These are phyloP conservation scores for Sporormia fimetaria DNA, from an alignment of 495 filamentous ascomycete genomes.

Conservation along the genomic window DNA sequence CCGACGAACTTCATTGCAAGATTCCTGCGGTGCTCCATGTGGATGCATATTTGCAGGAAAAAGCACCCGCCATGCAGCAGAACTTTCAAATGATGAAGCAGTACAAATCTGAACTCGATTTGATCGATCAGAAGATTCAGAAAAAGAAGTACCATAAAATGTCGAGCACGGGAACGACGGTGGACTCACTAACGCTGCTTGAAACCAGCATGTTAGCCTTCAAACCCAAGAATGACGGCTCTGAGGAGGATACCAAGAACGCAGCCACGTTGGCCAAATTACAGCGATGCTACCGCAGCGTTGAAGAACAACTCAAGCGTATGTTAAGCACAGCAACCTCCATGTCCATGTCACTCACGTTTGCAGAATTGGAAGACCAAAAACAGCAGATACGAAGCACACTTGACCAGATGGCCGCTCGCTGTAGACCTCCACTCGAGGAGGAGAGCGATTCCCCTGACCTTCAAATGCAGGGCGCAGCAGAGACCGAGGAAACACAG, in stretches of 20 bases:
- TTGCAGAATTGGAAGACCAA: conserved; percentile 35
- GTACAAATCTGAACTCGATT: conserved; percentile 33
- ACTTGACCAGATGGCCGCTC: conserved; percentile 40
- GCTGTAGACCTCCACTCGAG: conserved; percentile 33
- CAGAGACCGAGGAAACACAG: not conserved
- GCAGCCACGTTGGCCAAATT: conserved; percentile 13
- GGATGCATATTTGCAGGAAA: conserved; percentile 61
- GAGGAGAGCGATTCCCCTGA: not conserved
- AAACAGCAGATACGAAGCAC: conserved; percentile 40
- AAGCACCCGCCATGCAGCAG: conserved; percentile 26
- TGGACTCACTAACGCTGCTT: conserved; percentile 14
- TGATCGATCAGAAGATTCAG: conserved; percentile 24
- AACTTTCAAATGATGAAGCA: conserved; percentile 27
- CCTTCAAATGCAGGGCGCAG: not conserved
- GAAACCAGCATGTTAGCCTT: conserved; percentile 22
- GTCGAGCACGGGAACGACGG: not conserved
- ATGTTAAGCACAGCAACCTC: too few relatives aligned
- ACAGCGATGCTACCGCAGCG: conserved; percentile 19
- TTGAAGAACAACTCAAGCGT: conserved; percentile 35
- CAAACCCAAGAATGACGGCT: conserved; percentile 2
- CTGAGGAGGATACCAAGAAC: conserved; percentile 12
- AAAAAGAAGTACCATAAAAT: conserved; percentile 17
- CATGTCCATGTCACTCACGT: not conserved
- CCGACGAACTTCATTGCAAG: conserved; percentile 44
- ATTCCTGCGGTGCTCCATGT: conserved; percentile 63